phyloP scores from a whole-genome alignment of 176 grass and related monocot species.

The Dendrocalamus sinicus region DNA sequence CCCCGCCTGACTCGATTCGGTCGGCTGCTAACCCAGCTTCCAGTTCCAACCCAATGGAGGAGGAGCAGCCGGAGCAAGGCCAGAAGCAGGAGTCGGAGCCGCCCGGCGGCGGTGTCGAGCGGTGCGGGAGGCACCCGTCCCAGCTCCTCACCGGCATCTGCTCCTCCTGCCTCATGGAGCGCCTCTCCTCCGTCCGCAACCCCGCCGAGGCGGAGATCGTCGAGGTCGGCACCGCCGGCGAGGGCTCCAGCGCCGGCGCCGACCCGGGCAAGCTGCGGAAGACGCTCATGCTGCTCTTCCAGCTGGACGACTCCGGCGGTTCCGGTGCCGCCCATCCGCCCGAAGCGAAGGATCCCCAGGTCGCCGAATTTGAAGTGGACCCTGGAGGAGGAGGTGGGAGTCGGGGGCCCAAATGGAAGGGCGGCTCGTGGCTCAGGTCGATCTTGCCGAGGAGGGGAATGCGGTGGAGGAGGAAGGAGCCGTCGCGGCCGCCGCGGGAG shows the following conservation, averaged over 20 bases:
- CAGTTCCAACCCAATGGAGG: conserved; percentile 52
- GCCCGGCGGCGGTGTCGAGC: not conserved
- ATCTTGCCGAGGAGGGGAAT: conserved; percentile 52
- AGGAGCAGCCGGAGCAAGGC: not conserved
- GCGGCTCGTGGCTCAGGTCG: conserved; percentile 62
- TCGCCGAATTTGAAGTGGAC: not conserved
- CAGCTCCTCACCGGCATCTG: conserved; percentile 80
- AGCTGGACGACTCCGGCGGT: conserved; percentile 69
- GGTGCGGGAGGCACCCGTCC: conserved; percentile 73
- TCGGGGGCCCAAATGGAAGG: conserved; percentile 45
- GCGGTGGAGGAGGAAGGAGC: conserved; percentile 49
- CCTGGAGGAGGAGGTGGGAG: conserved; percentile 35
- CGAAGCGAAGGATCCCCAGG: conserved; percentile 5
- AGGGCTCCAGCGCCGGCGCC: conserved; percentile 4
- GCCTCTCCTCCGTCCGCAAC: conserved; percentile 73
- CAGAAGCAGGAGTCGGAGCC: not conserved
- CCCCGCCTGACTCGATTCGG: conserved; percentile 42
- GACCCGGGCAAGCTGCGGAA: conserved; percentile 57
- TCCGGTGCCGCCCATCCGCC: conserved; percentile 3
- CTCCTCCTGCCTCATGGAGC: conserved; percentile 86
- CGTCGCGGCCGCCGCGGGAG: conserved; percentile 16
- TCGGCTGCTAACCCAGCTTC: conserved; percentile 10
- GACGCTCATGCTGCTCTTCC: conserved; percentile 88
- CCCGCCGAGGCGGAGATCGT: conserved; percentile 64
- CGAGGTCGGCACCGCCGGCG: conserved; percentile 43